Base-by-base conservation (phyloP, 257 asterid genomes). In the Solanum pinnatisectum region DNA sequence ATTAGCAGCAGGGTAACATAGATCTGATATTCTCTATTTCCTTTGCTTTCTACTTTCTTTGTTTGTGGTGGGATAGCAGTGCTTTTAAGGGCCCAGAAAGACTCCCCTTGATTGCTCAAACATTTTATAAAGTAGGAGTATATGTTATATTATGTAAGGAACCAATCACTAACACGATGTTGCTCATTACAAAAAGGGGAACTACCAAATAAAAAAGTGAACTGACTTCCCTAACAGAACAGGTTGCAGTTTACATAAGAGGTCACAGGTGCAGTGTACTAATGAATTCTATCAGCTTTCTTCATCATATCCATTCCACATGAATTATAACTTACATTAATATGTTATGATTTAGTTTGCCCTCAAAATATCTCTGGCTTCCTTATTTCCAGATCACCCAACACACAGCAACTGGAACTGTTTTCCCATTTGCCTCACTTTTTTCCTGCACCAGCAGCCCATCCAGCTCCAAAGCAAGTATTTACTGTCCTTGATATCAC, bases 1-100 rank as follows among this genome's bases (percentile, higher is more conserved):
- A 90, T 91, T 97, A 91, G 98, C 99, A 84, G 98, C 98, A 42
- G 98, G 99, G 98, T 97, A 95, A 32, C 59, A 40, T 77, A 20
- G 5, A 56, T 56, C 25, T 56, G 67, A 56, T 56, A 56, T 56
- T 56, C 25, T 56, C 5, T 56, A 56, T 56, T 56, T 56, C 30
- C 32, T 36, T 22, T 36, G 16, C 32, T 36, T 74, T 37, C 52
- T 74, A 37, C 46, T 37, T 74, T 22, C 20, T 22, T 74, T 37
- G 20, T 22, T 74, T 36, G 83, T 37, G 10, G 52, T 23, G 30
- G 30, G n/a, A 7, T 44, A n/a, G 36, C 83, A 37, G 33, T 22
- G 52, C 52, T 37, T 72, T 22, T 74, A 74, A 74, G 83, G 83
- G 52, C 5, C 83, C 32, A 74, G 18, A 74, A 37, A 74, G 52